A percentile compares a stretch with the other conserved stretches of the same genome.
phyloP scores from a whole-genome alignment of 495 filamentous ascomycete genomes.

The Rostrohypoxylon terebratum region DNA sequence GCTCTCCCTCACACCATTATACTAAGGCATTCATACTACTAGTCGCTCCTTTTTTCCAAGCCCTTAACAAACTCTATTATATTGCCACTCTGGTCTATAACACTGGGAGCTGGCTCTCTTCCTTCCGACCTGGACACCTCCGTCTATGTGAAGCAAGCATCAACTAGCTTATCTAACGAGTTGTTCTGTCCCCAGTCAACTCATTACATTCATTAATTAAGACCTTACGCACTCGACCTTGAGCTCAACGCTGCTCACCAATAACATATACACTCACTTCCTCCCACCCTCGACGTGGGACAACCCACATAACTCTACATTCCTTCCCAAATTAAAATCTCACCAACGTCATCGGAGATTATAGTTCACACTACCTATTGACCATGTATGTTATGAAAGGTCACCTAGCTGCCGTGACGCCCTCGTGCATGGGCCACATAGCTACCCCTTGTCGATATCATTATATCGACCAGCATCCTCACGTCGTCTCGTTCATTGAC shows the following conservation, averaged over 20 bases:
- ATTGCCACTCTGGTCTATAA: conserved; percentile 61
- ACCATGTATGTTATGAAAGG: conserved; percentile 54
- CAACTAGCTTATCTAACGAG: conserved; percentile 54
- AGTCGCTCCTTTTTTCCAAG: conserved; percentile 59
- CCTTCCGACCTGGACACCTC: conserved; percentile 55
- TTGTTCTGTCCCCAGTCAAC: conserved; percentile 53
- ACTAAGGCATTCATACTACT: conserved; percentile 51
- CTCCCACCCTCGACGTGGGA: conserved; percentile 22
- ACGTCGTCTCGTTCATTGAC: conserved; percentile 30
- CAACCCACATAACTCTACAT: conserved; percentile 24
- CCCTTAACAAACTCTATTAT: conserved; percentile 52
- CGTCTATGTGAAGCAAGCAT: conserved; percentile 53
- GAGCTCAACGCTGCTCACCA: conserved; percentile 33
- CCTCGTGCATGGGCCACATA: conserved; percentile 42
- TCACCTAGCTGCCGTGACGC: conserved; percentile 47
- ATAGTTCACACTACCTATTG: conserved; percentile 50
- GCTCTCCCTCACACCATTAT: conserved; percentile 51
- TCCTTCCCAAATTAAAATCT: conserved; percentile 25
- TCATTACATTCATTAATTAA: conserved; percentile 62
- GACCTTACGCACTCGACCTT: conserved; percentile 20
- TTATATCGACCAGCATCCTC: conserved; percentile 14
- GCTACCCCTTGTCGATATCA: conserved; percentile 42
- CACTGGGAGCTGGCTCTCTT: conserved; percentile 65
- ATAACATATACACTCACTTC: conserved; percentile 48
- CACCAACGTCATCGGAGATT: conserved; percentile 38